phyloP scores from a whole-genome alignment of 352 stramenopile genomes.

The Peronospora belbahrii region DNA sequence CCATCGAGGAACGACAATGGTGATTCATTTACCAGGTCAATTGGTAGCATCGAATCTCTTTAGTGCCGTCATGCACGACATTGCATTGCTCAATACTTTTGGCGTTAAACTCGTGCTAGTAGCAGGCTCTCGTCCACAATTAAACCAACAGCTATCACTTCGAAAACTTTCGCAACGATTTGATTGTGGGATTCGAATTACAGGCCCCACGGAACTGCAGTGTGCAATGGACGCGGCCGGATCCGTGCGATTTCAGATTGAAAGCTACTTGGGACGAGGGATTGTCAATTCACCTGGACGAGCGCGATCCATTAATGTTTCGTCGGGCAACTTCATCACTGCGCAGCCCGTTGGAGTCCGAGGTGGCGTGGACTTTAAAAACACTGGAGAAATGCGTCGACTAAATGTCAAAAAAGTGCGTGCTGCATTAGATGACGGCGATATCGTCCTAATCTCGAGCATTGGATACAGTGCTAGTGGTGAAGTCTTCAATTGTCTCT shows the following conservation, averaged over 20 bases:
- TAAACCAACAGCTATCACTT: conserved; percentile 85
- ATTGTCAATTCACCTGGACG: conserved; percentile 79
- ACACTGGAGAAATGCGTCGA: conserved; percentile 90
- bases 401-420: conserved; percentile 91
- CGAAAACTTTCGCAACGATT: conserved; percentile 65
- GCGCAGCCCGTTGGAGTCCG: conserved; percentile 86
- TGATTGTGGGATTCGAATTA: conserved; percentile 86
- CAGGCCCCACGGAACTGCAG: conserved; percentile 85
- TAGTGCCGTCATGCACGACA: conserved; percentile 91
- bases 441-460: conserved; percentile 95
- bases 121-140: conserved; percentile 91
- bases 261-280: conserved; percentile 74
- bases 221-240: conserved; percentile 93
- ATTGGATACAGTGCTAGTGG: conserved; percentile 93
- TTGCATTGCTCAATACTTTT: conserved; percentile 93
- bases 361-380: conserved; percentile 83
- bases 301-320: conserved; percentile 84
- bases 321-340: conserved; percentile 96
- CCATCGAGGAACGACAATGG: conserved; percentile 91
- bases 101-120: conserved; percentile 93
- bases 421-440: conserved; percentile 86
- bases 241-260: conserved; percentile 85
- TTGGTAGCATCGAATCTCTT: conserved; percentile 90
- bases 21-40: conserved; percentile 94
- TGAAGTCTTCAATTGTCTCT: conserved; percentile 89